Conservation (phyloP, 805 yeast species). For the Nakazawaea ambrosiae region DNA sequence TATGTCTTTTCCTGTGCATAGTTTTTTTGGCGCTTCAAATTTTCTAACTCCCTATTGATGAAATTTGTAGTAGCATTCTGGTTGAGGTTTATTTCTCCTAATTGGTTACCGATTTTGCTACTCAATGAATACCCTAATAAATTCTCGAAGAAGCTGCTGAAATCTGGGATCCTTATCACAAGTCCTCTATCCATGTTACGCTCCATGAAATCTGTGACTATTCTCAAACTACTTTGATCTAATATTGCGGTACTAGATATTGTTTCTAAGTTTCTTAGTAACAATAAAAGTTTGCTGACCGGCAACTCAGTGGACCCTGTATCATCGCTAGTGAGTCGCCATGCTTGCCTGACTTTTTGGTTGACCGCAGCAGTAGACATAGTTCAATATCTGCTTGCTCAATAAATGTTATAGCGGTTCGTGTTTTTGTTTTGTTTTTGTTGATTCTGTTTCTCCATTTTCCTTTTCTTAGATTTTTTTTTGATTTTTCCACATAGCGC, state of each 20-base stretch:
- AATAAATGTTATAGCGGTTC: too few relatives aligned
- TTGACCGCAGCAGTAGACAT: too few relatives aligned
- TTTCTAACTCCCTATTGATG: constrained; percentile 4
- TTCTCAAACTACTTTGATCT: background rate
- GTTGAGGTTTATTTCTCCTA: constrained; percentile 2
- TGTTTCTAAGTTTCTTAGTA: background rate
- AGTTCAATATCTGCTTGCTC: too few relatives aligned
- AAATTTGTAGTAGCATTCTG: constrained; percentile 3
- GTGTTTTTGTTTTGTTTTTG: too few relatives aligned
- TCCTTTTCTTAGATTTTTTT: too few relatives aligned
- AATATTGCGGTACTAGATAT: background rate
- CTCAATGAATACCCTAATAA: background rate
- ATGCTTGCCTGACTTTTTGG: background rate
- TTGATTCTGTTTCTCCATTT: too few relatives aligned
- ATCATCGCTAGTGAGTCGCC: background rate
- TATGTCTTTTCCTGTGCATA: too few relatives aligned
- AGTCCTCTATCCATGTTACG: background rate
- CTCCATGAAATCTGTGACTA: background rate
- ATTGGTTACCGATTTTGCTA: background rate
- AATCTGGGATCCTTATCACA: background rate
- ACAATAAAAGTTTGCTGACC: background rate
- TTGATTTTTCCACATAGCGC: too few relatives aligned
- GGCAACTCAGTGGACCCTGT: background rate
- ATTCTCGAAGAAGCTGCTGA: background rate
- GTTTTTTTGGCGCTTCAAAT: too few relatives aligned